Evolutionary conservation across 164 flowering plant genomes (phyloP).

Genomic region (Annona cherimola): DNA sequence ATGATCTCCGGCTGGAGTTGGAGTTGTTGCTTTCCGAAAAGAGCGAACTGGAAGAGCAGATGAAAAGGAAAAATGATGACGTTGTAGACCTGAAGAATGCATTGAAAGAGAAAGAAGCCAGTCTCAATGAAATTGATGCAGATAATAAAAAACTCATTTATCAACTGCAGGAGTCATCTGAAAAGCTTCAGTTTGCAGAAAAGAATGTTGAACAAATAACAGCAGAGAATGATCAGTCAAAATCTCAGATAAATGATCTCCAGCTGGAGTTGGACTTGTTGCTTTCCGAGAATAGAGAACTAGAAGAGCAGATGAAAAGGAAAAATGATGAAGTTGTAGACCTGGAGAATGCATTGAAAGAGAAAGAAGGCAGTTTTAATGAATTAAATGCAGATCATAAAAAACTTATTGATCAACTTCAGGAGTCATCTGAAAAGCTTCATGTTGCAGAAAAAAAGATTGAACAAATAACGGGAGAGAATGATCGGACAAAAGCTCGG

Average conservation of each 20-base stretch:
- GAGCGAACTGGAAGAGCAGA: conserved; percentile 28
- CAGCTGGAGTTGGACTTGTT: conserved; percentile 30
- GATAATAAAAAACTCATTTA: neutral
- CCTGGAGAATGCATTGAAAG: conserved; percentile 4
- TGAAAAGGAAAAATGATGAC: conserved; percentile 21
- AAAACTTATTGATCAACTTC: neutral
- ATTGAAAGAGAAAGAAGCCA: neutral
- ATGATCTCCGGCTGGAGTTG: conserved; percentile 32
- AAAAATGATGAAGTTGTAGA: conserved; percentile 13
- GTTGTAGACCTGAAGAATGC: neutral
- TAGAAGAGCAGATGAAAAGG: conserved; percentile 29
- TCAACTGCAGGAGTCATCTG: neutral
- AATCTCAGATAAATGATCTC: conserved; percentile 22
- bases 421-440: conserved; percentile 10
- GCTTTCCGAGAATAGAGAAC: conserved; percentile 22
- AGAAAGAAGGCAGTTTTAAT: conserved; percentile 8
- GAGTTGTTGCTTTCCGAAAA: conserved; percentile 22
- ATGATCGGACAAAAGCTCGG: conserved; percentile 4
- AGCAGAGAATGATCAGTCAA: conserved; percentile 19
- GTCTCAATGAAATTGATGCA: neutral
- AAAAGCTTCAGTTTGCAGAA: conserved; percentile 24
- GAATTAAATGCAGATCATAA: neutral
- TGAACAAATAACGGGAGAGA: conserved; percentile 10
- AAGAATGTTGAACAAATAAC: conserved; percentile 29
- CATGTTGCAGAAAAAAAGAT: conserved; percentile 12